Base-by-base conservation (phyloP, 495 filamentous ascomycete genomes). In the Aspergillus wentii region DNA sequence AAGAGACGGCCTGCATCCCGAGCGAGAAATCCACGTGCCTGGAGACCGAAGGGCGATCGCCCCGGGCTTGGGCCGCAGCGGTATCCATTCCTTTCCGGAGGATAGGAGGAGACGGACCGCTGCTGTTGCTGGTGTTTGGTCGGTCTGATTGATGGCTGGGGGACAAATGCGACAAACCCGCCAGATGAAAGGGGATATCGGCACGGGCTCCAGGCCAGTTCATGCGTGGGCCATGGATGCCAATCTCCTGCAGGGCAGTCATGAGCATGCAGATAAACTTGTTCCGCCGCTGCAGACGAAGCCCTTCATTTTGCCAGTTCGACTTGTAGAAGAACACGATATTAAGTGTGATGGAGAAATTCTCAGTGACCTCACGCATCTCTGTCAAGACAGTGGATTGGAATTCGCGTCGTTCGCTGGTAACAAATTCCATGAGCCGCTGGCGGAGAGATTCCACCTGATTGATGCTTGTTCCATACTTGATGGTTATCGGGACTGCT, bases 271-370 rank as follows among this genome's bases (percentile, higher is more conserved):
- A 83, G 43, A 88, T 85, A 55, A 92, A 89, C 54, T 84, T 87
- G 61, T 94, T 94, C 21, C 86, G 80, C 9, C 87, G 72, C 40
- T 75, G 79, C 1, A 94, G 72, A 49, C 87, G 83, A 11, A 90
- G 69, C 21, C 86, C 64, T 48, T 94, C 87, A 59, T 92, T 92
- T 51, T 92, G 86, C 72, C 74, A 78, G 42, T 75, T 89, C 23
- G 79, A 82, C 59, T 92, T 94, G 68, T 90, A 90, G 63, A 94
- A 90, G 66, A 90, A 91, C 32, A 92, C 78, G 38, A 94, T 79
- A 54, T 91, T 91, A 36, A 94, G 66, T 18, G 80, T 89, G 56
- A 91, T 57, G 10, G 62, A 64, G 62, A 79, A 68, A 4, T 59
- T 67, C 33, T 77, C 69, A 11, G 53, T 46, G 18, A 76, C 63